Evolutionary conservation across 805 yeast genomes (phyloP), one percentile per base, ranked within the genome.

Genomic region (Candida hispaniensis): DNA sequence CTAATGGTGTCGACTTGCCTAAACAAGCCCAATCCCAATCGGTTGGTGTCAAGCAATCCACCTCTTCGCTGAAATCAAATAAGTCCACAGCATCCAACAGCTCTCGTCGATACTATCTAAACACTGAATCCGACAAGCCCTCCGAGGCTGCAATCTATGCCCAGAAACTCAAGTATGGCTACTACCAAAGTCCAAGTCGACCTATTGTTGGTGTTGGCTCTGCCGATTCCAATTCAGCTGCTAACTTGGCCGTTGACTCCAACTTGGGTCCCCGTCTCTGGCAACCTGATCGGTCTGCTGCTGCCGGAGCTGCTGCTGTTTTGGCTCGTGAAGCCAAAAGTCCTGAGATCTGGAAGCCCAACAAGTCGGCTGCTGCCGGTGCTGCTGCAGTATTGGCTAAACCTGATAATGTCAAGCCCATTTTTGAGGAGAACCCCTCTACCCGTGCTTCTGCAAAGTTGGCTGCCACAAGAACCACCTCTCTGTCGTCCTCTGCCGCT

Each of bases 161-260:
- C 40, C 55, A 53, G 32, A 55, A 55, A 26, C 46, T 56, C 28
- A 42, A 41, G 34, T 42, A 47, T 29, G 61, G 61, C 30, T 51
- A 52, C 35, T 53, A 45, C 41, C 49, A 51, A 38, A 28, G 39
- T 17, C 61, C 63, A 15, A 54, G 58, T 35, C 48, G 52, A 17
- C 63, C 64, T 14, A 40, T 50, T 10, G 55, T 60, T 10, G 65
- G 64, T 1, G 56, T 60, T 22, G 47, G 48, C 26, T 41, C 43
- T 14, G 43, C 45, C 9, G 46, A 54, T 14, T 50, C 60, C 11
- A 47, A 43, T 27, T 39, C 45, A 7, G 57, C 59, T 10, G 62
- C 63, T 3, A 39, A 49, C 23, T 45, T 53, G 18, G 62, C 63
- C 12, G 40, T 54, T 22, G 38, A 44, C 30, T 19, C 48, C 15